These are phyloP conservation scores for Flagelloscypha sp. DNA, from an alignment of 768 basidiomycete genomes.

Conservation along the genomic window DNA sequence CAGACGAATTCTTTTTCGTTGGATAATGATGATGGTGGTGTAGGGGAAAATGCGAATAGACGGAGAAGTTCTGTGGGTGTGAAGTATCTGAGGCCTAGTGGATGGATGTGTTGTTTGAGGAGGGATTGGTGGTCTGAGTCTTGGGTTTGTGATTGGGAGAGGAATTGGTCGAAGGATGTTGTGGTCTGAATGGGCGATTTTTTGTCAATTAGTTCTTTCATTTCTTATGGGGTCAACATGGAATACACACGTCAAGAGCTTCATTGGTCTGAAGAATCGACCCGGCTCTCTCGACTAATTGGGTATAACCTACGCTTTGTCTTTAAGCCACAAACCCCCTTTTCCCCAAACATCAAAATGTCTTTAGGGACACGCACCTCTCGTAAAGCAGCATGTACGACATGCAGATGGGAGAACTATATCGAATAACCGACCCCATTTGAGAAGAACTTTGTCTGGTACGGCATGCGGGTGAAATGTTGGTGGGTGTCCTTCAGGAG, in stretches of 20 bases:
- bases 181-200: conserved; percentile 43
- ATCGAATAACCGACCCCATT: conserved; percentile 77
- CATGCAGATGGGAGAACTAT: conserved; percentile 58
- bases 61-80: conserved; percentile 64
- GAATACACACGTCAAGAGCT: conserved; percentile 44
- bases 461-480: conserved; percentile 27
- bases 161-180: conserved; percentile 46
- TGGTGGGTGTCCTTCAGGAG: conserved; percentile 6
- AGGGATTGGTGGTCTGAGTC: conserved; percentile 38
- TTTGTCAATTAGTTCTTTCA: conserved; percentile 5
- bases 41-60: conserved; percentile 49
- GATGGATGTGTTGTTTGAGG: too few relatives aligned
- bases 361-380: conserved; percentile 40
- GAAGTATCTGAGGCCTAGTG: conserved; percentile 67
- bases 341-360: neutral
- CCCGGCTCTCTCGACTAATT: conserved; percentile 68
- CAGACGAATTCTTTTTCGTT: conserved; percentile 38
- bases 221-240: neutral
- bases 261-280: conserved; percentile 72
- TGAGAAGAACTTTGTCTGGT: conserved; percentile 53
- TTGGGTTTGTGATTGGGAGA: conserved; percentile 31
- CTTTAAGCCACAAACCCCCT: conserved; percentile 3
- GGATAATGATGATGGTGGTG: conserved; percentile 4
- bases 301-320: conserved; percentile 54
- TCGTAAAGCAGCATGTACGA: conserved; percentile 73